Evolutionary conservation across 441 rosid genomes (phyloP), one percentile per base, ranked within the genome.

Genomic region (Mallotus japonicus): DNA sequence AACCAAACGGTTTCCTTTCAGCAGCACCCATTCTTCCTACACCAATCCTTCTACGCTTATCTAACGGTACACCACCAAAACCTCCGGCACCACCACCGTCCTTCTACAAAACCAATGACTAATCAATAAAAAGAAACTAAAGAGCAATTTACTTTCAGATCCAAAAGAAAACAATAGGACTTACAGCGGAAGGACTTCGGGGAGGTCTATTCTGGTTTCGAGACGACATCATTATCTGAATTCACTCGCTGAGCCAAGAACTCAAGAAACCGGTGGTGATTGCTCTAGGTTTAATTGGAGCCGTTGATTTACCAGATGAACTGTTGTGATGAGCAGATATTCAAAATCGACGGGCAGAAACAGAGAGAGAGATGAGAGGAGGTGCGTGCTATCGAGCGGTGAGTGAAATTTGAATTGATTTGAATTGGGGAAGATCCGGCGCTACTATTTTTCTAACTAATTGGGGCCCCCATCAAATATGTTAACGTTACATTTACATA

Each of bases 181-280:
- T 85, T 86, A 92, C 96, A 20, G 79, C 8, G 19, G 77, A 75
- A 17, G 97, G 93, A 62, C 90, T 92, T 22, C 91, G 97, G 12
- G 99, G 99, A 60, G 90, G 85, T 67, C 91, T 80, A 69, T 91
- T 95, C 85, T 95, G 98, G 68, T 85, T 88, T 59, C 99, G 92
- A 13, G 91, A 83, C 17, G 97, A 73, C 98, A 62, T 59, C 97
- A 62, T 49, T 6, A 49, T 47, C 59, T 17, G 55, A 59, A 22
- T 16, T 62, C 15, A 13, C 53, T 11, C 16, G 32, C 2, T 49
- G 53, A 49, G 53, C 53, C 3, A 49, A 49, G 53, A 49, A 13
- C 53, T 10, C 53, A 8, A 50, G 14, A 12, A 50, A 50, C 59
- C 5, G 22, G 54, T 10, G n/a, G 51, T 28, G n/a, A 62, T 19